Evolutionary conservation across 139 green algal genomes (phyloP).

Genomic region (Chara braunii): DNA sequence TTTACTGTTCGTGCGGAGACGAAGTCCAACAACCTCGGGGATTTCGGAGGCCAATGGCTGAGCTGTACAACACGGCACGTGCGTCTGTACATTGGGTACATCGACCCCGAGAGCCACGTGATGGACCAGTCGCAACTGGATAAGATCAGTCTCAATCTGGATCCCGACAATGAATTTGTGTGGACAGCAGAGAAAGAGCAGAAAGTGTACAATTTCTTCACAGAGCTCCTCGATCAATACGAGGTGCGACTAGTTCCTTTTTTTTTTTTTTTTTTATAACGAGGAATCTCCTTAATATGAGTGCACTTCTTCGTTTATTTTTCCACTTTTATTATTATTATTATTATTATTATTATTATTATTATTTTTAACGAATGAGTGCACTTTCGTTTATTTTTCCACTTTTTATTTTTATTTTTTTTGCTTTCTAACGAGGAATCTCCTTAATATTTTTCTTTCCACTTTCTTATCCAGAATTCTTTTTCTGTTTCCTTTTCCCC

Average conservation of each 20-base stretch:
- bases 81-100: conserved; percentile 39
- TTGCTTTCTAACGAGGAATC: no score
- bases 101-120: conserved; percentile 25
- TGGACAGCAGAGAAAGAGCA: conserved; percentile 32
- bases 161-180: conserved; percentile 44
- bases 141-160: conserved; percentile 39
- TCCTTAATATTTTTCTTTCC: no score
- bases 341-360: no score
- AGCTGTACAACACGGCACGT: conserved; percentile 39
- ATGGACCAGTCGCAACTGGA: conserved; percentile 44
- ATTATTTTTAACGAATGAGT: no score
- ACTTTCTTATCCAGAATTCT: no score
- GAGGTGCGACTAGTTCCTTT: background rate
- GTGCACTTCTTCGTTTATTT: conserved; percentile 11
- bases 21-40: no score
- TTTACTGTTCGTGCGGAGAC: no score
- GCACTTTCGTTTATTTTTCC: no score
- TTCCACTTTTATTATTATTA: background rate
- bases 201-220: conserved; percentile 45
- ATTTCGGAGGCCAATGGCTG: conserved; percentile 33
- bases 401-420: no score
- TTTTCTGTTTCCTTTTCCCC: no score
- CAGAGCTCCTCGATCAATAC: conserved; percentile 43
- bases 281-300: no score
- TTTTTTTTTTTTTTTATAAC: background rate